phyloP scores from a whole-genome alignment of 805 yeast species.

The Sugiyamaella smithiae region DNA sequence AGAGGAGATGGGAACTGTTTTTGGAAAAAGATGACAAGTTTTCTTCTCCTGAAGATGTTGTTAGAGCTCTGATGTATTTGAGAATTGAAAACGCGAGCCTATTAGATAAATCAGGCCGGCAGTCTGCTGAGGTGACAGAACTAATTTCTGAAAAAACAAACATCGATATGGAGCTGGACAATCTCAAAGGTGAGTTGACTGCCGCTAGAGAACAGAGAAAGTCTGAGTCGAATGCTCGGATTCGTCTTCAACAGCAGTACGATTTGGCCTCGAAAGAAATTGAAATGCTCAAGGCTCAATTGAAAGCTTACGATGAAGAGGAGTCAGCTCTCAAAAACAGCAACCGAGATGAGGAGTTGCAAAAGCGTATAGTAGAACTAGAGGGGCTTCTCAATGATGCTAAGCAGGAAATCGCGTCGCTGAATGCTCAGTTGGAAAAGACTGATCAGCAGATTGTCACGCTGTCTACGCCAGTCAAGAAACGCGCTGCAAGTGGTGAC shows the following conservation, averaged over 20 bases:
- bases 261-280: conserved; percentile 56
- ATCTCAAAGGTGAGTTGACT: conserved; percentile 31
- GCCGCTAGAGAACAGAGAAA: conserved; percentile 35
- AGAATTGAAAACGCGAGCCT: conserved; percentile 31
- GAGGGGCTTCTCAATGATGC: conserved; percentile 54
- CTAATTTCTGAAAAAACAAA: conserved; percentile 19
- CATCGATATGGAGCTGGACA: conserved; percentile 30
- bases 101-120: conserved; percentile 32
- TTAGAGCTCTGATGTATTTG: conserved; percentile 37
- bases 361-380: conserved; percentile 34
- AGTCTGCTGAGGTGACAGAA: conserved; percentile 31
- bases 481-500: conserved; percentile 8
- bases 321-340: conserved; percentile 25
- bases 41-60: conserved; percentile 41
- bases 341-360: conserved; percentile 20
- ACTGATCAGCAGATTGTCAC: conserved; percentile 26
- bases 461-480: conserved; percentile 19
- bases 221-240: conserved; percentile 38
- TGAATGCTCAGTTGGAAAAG: conserved; percentile 40
- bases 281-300: conserved; percentile 52
- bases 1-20: conserved; percentile 47
- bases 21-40: conserved; percentile 40
- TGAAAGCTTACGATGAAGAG: conserved; percentile 48
- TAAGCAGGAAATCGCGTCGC: conserved; percentile 47
- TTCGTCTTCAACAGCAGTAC: conserved; percentile 49